Conservation (phyloP, 2,329 filamentous ascomycete genomes). For the Calonectria crousiana region DNA sequence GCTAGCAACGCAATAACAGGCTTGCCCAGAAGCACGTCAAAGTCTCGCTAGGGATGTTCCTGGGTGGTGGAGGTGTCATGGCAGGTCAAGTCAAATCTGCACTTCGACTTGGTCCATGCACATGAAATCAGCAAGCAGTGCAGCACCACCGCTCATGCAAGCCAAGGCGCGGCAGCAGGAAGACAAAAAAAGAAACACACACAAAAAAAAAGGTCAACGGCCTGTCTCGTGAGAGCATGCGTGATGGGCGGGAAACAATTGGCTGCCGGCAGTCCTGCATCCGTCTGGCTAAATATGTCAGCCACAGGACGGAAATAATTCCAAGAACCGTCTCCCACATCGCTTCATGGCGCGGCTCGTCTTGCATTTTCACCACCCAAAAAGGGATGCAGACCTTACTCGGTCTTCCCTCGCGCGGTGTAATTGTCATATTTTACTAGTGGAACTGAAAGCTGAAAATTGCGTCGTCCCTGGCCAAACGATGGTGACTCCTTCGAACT, state of each 20-base stretch:
- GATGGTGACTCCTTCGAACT: conserved; percentile 2
- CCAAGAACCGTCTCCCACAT: not conserved
- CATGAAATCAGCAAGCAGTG: not conserved
- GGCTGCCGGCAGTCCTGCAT: conserved; percentile 21
- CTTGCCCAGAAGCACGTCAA: not conserved
- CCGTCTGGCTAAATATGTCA: not conserved
- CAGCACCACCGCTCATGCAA: conserved; percentile 29
- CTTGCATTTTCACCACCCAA: not conserved
- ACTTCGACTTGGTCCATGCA: not conserved
- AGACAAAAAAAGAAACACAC: not conserved
- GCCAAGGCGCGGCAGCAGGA: conserved; percentile 38
- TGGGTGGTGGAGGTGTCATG: not conserved
- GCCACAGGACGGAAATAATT: not conserved
- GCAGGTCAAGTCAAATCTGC: not conserved
- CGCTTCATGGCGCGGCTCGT: not conserved
- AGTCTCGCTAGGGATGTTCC: not conserved
- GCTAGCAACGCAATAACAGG: not conserved
- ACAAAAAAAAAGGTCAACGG: not conserved
- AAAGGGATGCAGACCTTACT: not conserved
- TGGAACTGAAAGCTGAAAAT: conserved; percentile 15
- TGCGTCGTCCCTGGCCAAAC: conserved; percentile 10
- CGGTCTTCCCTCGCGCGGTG: not conserved
- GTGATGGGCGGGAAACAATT: conserved; percentile 35
- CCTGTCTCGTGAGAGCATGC: conserved; percentile 33
- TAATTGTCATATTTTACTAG: conserved; percentile 7